Evolutionary conservation across 192 early-diverging fungal species (phyloP), one percentile per base, ranked within the genome.

Genomic region (Mortierella claussenii): DNA sequence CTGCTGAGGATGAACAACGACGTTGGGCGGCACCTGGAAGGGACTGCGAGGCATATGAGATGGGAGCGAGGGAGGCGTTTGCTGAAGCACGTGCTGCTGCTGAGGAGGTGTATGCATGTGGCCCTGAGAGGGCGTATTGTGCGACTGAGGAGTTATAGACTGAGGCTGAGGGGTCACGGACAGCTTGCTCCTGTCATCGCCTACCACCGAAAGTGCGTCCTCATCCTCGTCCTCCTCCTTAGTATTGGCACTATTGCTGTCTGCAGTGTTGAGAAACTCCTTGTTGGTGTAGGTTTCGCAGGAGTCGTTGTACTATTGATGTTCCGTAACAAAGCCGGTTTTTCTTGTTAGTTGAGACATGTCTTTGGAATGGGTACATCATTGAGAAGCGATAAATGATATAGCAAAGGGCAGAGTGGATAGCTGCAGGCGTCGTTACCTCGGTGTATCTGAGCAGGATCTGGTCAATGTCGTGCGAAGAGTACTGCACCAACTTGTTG

Each of bases 401-500:
- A n/a, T n/a, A n/a, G n/a, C n/a, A n/a, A n/a, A n/a, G n/a, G n/a
- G n/a, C n/a, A n/a, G n/a, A n/a, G n/a, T n/a, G n/a, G n/a, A n/a
- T n/a, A n/a, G n/a, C n/a, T n/a, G n/a, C n/a, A n/a, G n/a, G n/a
- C n/a, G n/a, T 28, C 9, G 3, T 65, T 46, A 81, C 85, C 80
- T 93, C 92, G 24, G 95, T 95, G 79, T 97, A 98, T 53, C 90
- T 88, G 80, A 95, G 82, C 57, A 97, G 76, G 40, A 97, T 93
- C 54, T 90, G 88, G 81, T 98, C 97, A 84, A 98, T 98, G 69
- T 98, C 96, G 28, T 92, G 91, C 28, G 90, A 92, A 11, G 95
- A 90, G 82, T 95, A 98, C 80, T 97, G 94, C 28, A 96, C 92
- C n/a, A 98, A 82, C 65, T 97, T 97, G 82, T 95, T 92, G 66